Evolutionary conservation across 805 yeast species (phyloP).

Genomic region (Saccharomycopsis fodiens): DNA sequence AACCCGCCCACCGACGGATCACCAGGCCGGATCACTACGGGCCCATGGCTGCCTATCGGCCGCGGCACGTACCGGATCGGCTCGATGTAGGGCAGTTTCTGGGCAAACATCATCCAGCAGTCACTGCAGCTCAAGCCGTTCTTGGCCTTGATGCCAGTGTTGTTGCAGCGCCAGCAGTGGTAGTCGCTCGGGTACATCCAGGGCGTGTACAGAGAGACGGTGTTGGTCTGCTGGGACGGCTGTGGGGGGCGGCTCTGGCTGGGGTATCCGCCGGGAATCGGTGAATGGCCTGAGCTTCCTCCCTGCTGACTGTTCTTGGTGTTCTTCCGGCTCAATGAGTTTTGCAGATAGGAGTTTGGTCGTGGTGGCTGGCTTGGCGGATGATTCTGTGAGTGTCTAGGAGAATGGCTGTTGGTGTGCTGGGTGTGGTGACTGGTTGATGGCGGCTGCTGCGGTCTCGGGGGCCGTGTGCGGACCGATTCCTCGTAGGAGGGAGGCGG

Average conservation of each 20-base stretch:
- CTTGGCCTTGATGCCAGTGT: slow-evolving; percentile 58
- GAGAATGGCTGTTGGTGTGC: no score
- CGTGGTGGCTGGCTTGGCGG: no score
- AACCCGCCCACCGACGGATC: slow-evolving; percentile 73
- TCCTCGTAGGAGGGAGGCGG: slow-evolving; percentile 18
- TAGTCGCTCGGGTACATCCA: slow-evolving; percentile 60
- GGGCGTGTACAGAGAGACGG: slow-evolving; percentile 32
- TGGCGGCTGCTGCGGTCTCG: slow-evolving; percentile 10
- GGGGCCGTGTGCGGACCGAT: slow-evolving; percentile 11
- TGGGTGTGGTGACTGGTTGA: background rate
- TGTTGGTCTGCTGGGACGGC: background rate
- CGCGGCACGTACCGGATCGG: slow-evolving; percentile 4
- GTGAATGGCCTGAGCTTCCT: no score
- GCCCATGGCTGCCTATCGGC: background rate
- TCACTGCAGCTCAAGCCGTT: slow-evolving; percentile 59
- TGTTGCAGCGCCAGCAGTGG: slow-evolving; percentile 61
- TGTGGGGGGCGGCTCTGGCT: background rate
- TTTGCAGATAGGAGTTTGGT: no score
- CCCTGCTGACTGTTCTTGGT: no score
- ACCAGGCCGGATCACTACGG: slow-evolving; percentile 53
- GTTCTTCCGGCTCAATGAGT: no score
- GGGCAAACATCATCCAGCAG: slow-evolving; percentile 63
- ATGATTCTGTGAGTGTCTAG: no score
- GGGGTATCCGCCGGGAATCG: background rate
- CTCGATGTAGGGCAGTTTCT: slow-evolving; percentile 25